Evolutionary conservation across 2,329 filamentous ascomycete genomes (phyloP), one percentile per base, ranked within the genome.

Genomic region (Venturia effusa): DNA sequence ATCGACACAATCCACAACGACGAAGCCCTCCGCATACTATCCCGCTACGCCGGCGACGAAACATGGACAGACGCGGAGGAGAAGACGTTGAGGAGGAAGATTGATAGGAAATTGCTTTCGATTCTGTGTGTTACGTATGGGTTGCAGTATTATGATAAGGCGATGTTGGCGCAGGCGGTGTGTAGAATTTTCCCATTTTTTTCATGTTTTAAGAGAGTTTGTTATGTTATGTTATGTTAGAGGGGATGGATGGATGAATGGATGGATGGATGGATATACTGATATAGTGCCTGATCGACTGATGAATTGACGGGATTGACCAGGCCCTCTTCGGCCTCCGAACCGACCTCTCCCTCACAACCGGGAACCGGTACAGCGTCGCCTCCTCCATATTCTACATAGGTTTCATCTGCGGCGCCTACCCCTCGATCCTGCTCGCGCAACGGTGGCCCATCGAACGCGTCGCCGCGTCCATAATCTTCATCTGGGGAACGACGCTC

Each of bases 151-250:
- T 80, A 80, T 55, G 79, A 81, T 66, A 81, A 83, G 68, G 79
- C 80, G 2, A 82, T 83, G 77, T 70, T 84, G 19, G 79, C 76
- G 0, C 80, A 83, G 67, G 81, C 81, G 57, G 80, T 80, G 69
- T n/a, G n/a, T n/a, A n/a, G n/a, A n/a, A n/a, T n/a, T n/a, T n/a
- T n/a, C n/a, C n/a, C n/a, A n/a, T n/a, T n/a, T n/a, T n/a, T n/a
- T n/a, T n/a, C n/a, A n/a, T n/a, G n/a, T n/a, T n/a, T n/a, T n/a
- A n/a, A n/a, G n/a, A n/a, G n/a, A n/a, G n/a, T n/a, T n/a, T n/a
- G n/a, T n/a, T n/a, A n/a, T n/a, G n/a, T n/a, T n/a, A n/a, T n/a
- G n/a, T n/a, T n/a, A n/a, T n/a, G n/a, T n/a, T n/a, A n/a, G n/a
- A n/a, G n/a, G n/a, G n/a, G n/a, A n/a, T n/a, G n/a, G n/a, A n/a